phyloP scores from a whole-genome alignment of 106 monocot species.

The Iris macrosiphon region DNA sequence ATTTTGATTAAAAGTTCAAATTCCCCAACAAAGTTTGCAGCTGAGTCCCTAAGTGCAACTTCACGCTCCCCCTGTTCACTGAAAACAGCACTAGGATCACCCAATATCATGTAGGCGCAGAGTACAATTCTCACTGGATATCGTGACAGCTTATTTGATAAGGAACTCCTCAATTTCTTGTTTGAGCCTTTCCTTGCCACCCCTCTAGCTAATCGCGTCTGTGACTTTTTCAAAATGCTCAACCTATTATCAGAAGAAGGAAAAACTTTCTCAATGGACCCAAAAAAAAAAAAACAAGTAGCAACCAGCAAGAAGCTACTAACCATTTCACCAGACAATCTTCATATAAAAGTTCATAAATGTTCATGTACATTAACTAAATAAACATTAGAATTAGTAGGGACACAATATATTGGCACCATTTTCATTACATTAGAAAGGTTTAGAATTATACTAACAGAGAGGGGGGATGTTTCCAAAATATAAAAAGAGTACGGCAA shows the following conservation, averaged over 20 bases:
- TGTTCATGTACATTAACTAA: no score
- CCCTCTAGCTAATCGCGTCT: slow-evolving; percentile 36
- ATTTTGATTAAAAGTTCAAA: slow-evolving; percentile 75
- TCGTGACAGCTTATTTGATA: slow-evolving; percentile 40
- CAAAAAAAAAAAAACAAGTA: no score
- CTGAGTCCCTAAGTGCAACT: slow-evolving; percentile 46
- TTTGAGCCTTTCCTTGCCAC: slow-evolving; percentile 8
- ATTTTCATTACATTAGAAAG: no score
- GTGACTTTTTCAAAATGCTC: slow-evolving; percentile 43
- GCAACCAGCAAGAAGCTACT: no score
- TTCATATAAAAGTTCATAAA: no score
- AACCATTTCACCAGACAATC: no score
- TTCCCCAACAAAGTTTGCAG: slow-evolving; percentile 50
- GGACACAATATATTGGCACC: no score
- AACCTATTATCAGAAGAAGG: slow-evolving; percentile 73
- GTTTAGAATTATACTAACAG: no score
- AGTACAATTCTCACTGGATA: slow-evolving; percentile 82
- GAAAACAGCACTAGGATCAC: slow-evolving; percentile 90
- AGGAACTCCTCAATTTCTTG: slow-evolving; percentile 14
- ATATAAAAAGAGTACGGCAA: no score
- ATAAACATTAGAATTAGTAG: no score
- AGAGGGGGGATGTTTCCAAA: no score
- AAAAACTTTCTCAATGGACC: no score
- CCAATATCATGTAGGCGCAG: slow-evolving; percentile 96
- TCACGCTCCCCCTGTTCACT: slow-evolving; percentile 78